Conservation (phyloP, 2,329 filamentous ascomycete species). For the Colletotrichum salicis region DNA sequence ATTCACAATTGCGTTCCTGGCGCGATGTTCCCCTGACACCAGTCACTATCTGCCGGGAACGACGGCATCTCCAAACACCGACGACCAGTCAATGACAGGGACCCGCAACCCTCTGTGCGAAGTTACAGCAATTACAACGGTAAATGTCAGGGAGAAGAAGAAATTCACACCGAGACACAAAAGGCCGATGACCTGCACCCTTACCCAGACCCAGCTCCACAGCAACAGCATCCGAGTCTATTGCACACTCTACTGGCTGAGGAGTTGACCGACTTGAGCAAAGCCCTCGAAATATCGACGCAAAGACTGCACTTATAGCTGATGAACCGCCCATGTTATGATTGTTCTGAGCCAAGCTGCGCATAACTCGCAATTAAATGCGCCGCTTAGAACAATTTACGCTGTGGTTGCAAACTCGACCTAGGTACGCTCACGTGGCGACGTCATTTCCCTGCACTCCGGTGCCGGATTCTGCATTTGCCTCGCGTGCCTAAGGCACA, state of each 20-base stretch:
- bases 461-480: slow-evolving; percentile 15
- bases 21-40: slow-evolving; percentile 11
- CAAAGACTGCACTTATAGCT: neutral
- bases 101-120: neutral
- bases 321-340: neutral
- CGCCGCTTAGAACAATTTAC: neutral
- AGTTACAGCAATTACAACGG: neutral
- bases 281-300: neutral
- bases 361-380: slow-evolving; percentile 28
- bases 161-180: neutral
- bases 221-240: neutral
- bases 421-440: slow-evolving; percentile 3
- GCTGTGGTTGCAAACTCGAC: slow-evolving; percentile 9
- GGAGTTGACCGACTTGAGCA: neutral
- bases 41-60: neutral
- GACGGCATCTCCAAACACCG: neutral
- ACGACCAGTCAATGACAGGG: neutral
- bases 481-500: slow-evolving; percentile 32
- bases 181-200: neutral
- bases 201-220: too few species aligned
- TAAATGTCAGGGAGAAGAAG: neutral
- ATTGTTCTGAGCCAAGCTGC: neutral
- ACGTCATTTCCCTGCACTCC: slow-evolving; percentile 26
- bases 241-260: neutral
- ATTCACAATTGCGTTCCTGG: slow-evolving; percentile 15